Base-by-base conservation (phyloP, 129 eudicot species). In the Chrysanthemum makinoi region DNA sequence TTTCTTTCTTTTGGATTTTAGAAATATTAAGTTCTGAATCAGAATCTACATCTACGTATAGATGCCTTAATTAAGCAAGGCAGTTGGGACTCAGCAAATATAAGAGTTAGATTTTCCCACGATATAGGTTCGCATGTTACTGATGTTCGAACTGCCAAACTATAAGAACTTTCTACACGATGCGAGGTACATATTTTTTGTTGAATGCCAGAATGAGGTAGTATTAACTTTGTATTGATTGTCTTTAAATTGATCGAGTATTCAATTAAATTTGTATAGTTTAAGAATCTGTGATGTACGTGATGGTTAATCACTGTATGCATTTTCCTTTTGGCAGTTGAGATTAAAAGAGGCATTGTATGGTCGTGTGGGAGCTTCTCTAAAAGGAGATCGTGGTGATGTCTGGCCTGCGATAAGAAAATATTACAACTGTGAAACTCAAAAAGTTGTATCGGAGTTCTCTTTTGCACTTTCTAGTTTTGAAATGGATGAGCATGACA, bases 381-480 rank as follows among this genome's bases (percentile, higher is more conserved):
- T 91, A 69, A 96, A 91, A 65, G 84, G 81, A 26, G 93, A 89
- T 46, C 73, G 81, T 48, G 90, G 83, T 76, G 90, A 91, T 43
- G 86, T 96, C 17, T 91, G 97, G 97, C 96, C 90, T 22, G 83
- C 89, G 70, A 91, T 91, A 76, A 84, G 97, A 69, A 79, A 84
- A 68, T 93, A 88, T 73, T 88, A 88, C 43, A 84, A 39, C 14
- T 86, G 85, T 30, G 97, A 84, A 89, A 84, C 80, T 65, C 88
- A 85, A 73, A 67, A 74, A 49, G 86, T 93, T n/a, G 76, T 82
- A 30, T 54, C 85, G 51, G 93, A 86, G 46, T 81, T 80, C 58
- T 74, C 93, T 62, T 75, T 67, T 78, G 90, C 91, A 50, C 87
- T 91, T 76, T 74, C 89, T 70, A 82, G 85, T 64, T 86, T 84